Evolutionary conservation across 768 basidiomycete species (phyloP), one percentile per base, ranked within the genome.

Genomic region (Cyathus striatus): DNA sequence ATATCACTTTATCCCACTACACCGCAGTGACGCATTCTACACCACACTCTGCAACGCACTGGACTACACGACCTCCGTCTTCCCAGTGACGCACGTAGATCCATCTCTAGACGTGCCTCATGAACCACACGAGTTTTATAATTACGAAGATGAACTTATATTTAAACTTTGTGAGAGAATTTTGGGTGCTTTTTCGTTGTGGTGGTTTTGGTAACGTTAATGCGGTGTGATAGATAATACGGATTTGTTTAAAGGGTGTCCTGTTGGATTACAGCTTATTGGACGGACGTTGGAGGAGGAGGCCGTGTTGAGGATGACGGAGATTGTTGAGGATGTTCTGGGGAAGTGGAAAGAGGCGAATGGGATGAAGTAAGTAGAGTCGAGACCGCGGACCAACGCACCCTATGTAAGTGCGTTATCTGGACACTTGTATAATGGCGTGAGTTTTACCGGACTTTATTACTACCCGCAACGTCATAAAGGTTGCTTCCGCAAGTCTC

Each of bases 231-330:
- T 40, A 84, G 85, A 85, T 53, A 61, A 80, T 32, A 79, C 83
- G 0, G 67, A 75, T 24, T 54, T 70, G 10, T 47, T 83, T 65
- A 56, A 60, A 41, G 58, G 75, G 61, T 58, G 78, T 67, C 85
- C 86, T 4, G 69, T 87, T 2, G 70, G 72, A 9, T 54, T 89
- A 22, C 86, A 89, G 57, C 57, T 87, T 5, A 72, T 86, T 22
- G 83, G 84, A 2, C 67, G 76, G 34, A 76, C 78, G 2, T 64
- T 79, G 41, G 86, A 88, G 51, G 86, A 87, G 48, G 86, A 88
- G 57, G 84, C 78, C 0, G 78, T 86, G 0, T 70, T 87, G 42
- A 66, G 69, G 2, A 79, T 87, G 79, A 76, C 78, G 1, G 78
- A 81, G 50, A 72, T 86, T 32, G 76, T 83, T 7, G 81, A 76